Evolutionary conservation across 2,329 filamentous ascomycete genomes (phyloP).

Genomic region (Stagonosporopsis rhizophila): DNA sequence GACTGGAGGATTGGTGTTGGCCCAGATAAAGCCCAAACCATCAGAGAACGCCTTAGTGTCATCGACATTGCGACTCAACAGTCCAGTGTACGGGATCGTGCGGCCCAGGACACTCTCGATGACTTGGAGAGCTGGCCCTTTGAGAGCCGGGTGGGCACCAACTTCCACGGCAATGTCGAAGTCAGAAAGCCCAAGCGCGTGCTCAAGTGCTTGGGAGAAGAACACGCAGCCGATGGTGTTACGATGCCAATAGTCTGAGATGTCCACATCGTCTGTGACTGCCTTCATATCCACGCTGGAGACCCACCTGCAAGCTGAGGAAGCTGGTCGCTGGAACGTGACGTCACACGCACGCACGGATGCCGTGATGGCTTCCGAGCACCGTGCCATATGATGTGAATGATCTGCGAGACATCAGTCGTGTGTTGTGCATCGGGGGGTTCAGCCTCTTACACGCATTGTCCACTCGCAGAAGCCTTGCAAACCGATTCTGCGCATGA

Average conservation of each 20-base stretch:
- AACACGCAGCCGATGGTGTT: slow-evolving; percentile 50
- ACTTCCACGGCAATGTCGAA: slow-evolving; percentile 53
- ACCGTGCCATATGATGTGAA: slow-evolving; percentile 51
- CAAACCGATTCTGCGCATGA: slow-evolving; percentile 48
- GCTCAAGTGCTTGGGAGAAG: slow-evolving; percentile 53
- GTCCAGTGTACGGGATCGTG: slow-evolving; percentile 27
- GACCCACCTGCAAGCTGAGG: neutral
- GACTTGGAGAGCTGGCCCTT: slow-evolving; percentile 49
- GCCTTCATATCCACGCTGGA: slow-evolving; percentile 8
- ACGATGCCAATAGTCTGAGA: slow-evolving; percentile 52
- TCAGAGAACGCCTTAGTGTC: slow-evolving; percentile 30
- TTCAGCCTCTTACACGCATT: slow-evolving; percentile 18
- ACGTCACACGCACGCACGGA: slow-evolving; percentile 9
- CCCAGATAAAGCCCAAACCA: slow-evolving; percentile 16
- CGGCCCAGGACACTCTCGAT: slow-evolving; percentile 26
- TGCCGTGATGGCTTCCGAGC: slow-evolving; percentile 16
- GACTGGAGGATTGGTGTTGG: neutral
- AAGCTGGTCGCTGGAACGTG: neutral
- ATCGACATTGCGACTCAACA: slow-evolving; percentile 29
- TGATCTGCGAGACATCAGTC: slow-evolving; percentile 51
- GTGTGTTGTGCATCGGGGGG: neutral
- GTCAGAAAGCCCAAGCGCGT: slow-evolving; percentile 32
- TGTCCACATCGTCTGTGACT: slow-evolving; percentile 24
- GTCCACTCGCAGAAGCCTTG: slow-evolving; percentile 51
- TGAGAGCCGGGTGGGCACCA: slow-evolving; percentile 56